These are phyloP conservation scores for Pseudogymnoascus sp. DNA, from an alignment of 2,329 filamentous ascomycete species.

Conservation along the genomic window DNA sequence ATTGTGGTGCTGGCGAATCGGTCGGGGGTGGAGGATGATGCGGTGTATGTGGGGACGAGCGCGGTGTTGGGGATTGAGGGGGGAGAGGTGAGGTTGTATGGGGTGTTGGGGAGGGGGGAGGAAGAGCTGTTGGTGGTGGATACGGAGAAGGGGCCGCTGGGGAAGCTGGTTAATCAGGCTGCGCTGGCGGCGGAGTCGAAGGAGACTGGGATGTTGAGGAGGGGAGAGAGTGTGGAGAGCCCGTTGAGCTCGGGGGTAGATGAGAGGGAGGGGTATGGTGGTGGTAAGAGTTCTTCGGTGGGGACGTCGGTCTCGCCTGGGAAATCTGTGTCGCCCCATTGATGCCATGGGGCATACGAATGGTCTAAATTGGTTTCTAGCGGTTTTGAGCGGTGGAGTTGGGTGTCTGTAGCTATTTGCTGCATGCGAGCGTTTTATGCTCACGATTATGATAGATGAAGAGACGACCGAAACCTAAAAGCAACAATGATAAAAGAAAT, in stretches of 20 bases:
- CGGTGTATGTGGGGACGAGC: constrained; percentile 63
- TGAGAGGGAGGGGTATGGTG: background rate
- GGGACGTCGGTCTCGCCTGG: background rate
- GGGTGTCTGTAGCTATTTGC: background rate
- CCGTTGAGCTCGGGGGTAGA: background rate
- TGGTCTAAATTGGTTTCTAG: background rate
- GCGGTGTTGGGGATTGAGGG: constrained; percentile 57
- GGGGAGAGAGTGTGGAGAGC: background rate
- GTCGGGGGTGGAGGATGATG: constrained; percentile 54
- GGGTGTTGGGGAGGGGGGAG: constrained; percentile 57
- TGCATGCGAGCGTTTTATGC: background rate
- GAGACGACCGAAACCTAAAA: background rate
- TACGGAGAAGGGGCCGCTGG: constrained; percentile 25
- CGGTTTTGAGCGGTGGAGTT: background rate
- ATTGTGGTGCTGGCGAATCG: constrained; percentile 64
- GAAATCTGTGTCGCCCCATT: background rate
- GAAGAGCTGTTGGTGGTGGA: constrained; percentile 61
- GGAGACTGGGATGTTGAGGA: too few species aligned
- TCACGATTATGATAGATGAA: background rate
- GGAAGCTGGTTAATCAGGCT: background rate
- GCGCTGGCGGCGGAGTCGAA: background rate
- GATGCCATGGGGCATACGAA: background rate
- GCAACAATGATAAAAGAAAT: background rate
- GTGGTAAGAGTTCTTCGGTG: background rate
- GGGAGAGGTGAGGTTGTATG: constrained; percentile 59